These are phyloP conservation scores for Alternaria gaisen DNA, from an alignment of 2,329 filamentous ascomycete species.

Conservation along the genomic window DNA sequence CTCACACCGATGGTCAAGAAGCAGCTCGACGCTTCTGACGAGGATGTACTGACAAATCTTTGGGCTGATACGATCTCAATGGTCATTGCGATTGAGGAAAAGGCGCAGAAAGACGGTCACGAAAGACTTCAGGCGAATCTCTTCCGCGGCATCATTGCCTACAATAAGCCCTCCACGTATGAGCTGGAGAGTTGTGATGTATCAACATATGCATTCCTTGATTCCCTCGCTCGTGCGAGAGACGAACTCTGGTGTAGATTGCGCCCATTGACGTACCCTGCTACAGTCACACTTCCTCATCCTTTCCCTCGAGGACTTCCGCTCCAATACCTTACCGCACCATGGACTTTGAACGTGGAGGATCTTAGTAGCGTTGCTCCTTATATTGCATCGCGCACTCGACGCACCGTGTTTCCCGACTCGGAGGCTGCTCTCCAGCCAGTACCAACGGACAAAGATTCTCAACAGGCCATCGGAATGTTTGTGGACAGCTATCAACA, in stretches of 20 bases:
- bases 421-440: constrained; percentile 25
- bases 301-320: constrained; percentile 47
- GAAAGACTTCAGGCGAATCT: constrained; percentile 20
- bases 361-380: constrained; percentile 28
- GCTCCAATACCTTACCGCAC: constrained; percentile 40
- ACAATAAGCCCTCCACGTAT: background rate
- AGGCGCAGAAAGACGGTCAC: constrained; percentile 24
- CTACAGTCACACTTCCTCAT: constrained; percentile 34
- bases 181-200: constrained; percentile 16
- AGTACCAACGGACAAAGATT: constrained; percentile 35
- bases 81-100: constrained; percentile 34
- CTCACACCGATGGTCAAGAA: constrained; percentile 18
- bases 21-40: constrained; percentile 14
- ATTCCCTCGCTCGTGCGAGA: constrained; percentile 47
- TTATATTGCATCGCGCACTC: constrained; percentile 37
- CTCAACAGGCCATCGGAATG: constrained; percentile 35
- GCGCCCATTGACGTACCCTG: constrained; percentile 34
- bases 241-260: constrained; percentile 43
- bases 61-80: constrained; percentile 34
- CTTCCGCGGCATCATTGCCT: constrained; percentile 22
- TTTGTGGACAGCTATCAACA: constrained; percentile 47
- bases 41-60: constrained; percentile 27
- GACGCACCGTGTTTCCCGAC: constrained; percentile 30
- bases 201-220: constrained; percentile 45
- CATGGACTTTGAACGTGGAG: constrained; percentile 17